Base-by-base conservation (phyloP, 345 rosid genomes). In the Eucalyptus polyanthemos region DNA sequence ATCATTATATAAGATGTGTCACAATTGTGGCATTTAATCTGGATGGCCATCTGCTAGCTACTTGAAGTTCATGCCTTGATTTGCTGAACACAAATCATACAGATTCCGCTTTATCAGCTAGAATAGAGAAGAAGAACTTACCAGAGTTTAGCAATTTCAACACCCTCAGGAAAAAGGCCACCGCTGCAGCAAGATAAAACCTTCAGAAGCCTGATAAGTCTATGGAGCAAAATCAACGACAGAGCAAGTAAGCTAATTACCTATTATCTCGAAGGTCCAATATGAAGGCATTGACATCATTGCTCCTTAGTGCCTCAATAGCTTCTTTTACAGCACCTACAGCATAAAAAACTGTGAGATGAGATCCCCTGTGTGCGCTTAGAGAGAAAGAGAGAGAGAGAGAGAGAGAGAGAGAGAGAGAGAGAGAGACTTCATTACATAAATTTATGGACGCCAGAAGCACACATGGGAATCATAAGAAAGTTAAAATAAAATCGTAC, bases 251-350 rank as follows among this genome's bases (percentile, higher is more conserved):
- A 90, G 90, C 86, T 88, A 91, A 91, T 95, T 93, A 97, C 99
- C 99, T 96, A 88, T 97, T 97, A 90, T 97, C 99, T 90, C 99
- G 98, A 90, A 97, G 99, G 94, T 97, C 99, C 90, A 97, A 93
- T 87, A 97, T 95, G 86, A 96, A 97, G 88, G 99, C 98, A 50
- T 93, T 92, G 44, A 96, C 99, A 80, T 89, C 92, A 86, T 92
- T 93, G 80, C 95, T 94, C 95, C 94, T 94, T 87, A 97, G 93
- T 69, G 94, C 92, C 90, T 93, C 94, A 87, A 97, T 94, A 87
- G 99, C 98, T 93, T 96, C 97, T 92, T 91, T 94, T 51, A 97
- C 98, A 76, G 99, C 97, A 91, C 93, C 99, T 97, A 90, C 90
- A 93, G 88, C 42, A 60, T 76, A 91, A 87, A 76, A n/a, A 88